These are phyloP conservation scores for Ploettnerulaceae sp. DNA, from an alignment of 2,329 filamentous ascomycete species.

Conservation along the genomic window DNA sequence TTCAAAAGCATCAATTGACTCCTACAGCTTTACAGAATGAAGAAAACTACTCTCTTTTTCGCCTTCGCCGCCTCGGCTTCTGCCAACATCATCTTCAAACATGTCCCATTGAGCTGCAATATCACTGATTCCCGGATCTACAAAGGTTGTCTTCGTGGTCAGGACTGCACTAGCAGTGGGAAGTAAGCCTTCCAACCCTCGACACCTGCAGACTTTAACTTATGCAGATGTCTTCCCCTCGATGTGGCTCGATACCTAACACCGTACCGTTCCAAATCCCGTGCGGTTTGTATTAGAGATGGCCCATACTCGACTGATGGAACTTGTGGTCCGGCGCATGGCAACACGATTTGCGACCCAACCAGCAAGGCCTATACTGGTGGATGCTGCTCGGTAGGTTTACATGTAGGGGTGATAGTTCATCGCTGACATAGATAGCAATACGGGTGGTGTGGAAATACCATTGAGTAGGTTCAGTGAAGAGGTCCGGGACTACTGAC, in stretches of 20 bases:
- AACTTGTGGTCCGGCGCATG: slow-evolving; percentile 33
- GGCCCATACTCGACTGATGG: slow-evolving; percentile 38
- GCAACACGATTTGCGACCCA: slow-evolving; percentile 36
- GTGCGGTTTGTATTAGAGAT: slow-evolving; percentile 22
- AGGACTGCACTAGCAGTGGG: slow-evolving; percentile 26
- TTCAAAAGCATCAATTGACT: neutral
- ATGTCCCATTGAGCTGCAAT: slow-evolving; percentile 42
- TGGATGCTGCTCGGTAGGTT: slow-evolving; percentile 39
- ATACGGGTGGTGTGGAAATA: slow-evolving; percentile 41
- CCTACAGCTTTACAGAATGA: slow-evolving; percentile 26
- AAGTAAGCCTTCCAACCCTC: slow-evolving; percentile 18
- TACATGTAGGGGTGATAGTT: neutral
- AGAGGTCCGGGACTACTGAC: neutral
- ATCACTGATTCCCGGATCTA: slow-evolving; percentile 28
- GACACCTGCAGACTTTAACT: slow-evolving; percentile 8
- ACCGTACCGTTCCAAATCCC: slow-evolving; percentile 10
- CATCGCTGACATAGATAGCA: slow-evolving; percentile 15
- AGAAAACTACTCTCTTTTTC: slow-evolving; percentile 24
- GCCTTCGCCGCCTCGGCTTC: slow-evolving; percentile 35
- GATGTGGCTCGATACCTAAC: slow-evolving; percentile 13
- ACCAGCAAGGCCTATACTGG: slow-evolving; percentile 42
- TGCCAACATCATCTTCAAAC: slow-evolving; percentile 46
- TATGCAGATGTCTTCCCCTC: slow-evolving; percentile 25
- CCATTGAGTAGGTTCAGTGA: slow-evolving; percentile 27
- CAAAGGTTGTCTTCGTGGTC: slow-evolving; percentile 32